Evolutionary conservation across 2,329 filamentous ascomycete species (phyloP).

Genomic region (Ophiostoma piceae): DNA sequence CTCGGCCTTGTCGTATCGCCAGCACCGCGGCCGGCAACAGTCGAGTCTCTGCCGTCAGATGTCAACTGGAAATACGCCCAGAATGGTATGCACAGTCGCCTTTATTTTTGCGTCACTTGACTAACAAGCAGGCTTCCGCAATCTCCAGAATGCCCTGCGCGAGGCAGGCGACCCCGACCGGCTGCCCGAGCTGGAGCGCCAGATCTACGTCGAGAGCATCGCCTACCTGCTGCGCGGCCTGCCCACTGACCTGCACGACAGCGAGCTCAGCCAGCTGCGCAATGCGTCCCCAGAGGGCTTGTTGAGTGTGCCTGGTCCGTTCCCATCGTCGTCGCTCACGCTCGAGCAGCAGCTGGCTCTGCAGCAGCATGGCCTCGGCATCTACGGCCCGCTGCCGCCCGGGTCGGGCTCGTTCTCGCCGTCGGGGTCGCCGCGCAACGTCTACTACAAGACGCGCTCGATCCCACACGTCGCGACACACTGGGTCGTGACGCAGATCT

Average conservation of each 20-base stretch:
- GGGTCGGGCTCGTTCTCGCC: slow-evolving; percentile 15
- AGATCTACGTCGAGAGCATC: slow-evolving; percentile 59
- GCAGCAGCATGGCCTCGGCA: slow-evolving; percentile 2
- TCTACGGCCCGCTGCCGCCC: slow-evolving; percentile 6
- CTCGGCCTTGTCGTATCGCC: slow-evolving; percentile 21
- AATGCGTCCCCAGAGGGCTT: slow-evolving; percentile 44
- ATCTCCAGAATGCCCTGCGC: slow-evolving; percentile 24
- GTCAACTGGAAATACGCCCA: slow-evolving; percentile 29
- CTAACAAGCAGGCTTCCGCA: slow-evolving; percentile 23
- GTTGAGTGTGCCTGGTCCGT: slow-evolving; percentile 19
- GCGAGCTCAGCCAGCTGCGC: slow-evolving; percentile 50
- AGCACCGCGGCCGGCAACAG: neutral
- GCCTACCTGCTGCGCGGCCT: slow-evolving; percentile 60
- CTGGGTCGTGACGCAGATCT: slow-evolving; percentile 26
- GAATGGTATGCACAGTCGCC: slow-evolving; percentile 21
- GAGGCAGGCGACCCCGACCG: slow-evolving; percentile 28
- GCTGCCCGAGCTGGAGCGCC: slow-evolving; percentile 47
- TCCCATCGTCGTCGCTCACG: slow-evolving; percentile 11
- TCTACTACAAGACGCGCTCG: slow-evolving; percentile 19
- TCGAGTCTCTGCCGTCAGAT: neutral
- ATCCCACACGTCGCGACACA: slow-evolving; percentile 25
- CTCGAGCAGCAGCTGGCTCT: slow-evolving; percentile 24
- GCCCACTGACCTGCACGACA: slow-evolving; percentile 50
- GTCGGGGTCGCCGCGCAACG: neutral
- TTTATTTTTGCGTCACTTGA: too few species aligned